These are phyloP conservation scores for Calonectria pauciramosa DNA, from an alignment of 2,329 filamentous ascomycete genomes.

Conservation along the genomic window DNA sequence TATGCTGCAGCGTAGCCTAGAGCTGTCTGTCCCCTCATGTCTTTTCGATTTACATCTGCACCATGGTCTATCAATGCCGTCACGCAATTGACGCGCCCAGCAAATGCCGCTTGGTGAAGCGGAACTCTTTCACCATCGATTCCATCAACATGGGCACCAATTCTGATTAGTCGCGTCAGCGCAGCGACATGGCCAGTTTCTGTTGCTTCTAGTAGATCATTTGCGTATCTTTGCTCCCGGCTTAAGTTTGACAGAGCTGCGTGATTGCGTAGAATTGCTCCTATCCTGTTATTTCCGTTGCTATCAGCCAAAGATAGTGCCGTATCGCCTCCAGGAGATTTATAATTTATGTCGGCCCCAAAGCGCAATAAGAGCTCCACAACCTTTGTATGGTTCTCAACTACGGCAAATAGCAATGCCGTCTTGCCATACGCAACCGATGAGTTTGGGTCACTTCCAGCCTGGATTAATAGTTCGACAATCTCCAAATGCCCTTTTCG, in stretches of 20 bases:
- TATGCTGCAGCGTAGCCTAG: neutral
- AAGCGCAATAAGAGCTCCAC: neutral
- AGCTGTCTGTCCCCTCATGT: neutral
- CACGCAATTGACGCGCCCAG: neutral
- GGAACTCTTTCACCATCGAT: neutral
- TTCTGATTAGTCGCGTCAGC: neutral
- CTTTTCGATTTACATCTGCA: neutral
- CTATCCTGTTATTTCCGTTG: neutral
- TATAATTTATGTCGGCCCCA: neutral
- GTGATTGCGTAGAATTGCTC: neutral
- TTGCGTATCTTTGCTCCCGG: neutral
- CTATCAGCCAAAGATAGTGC: neutral
- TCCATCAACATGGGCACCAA: neutral
- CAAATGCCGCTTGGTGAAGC: neutral
- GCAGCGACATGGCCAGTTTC: neutral
- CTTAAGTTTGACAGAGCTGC: neutral
- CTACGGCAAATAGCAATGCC: conserved; percentile 1
- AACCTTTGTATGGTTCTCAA: neutral
- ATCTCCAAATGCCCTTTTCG: neutral
- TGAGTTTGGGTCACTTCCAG: conserved; percentile 8
- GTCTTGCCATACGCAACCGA: conserved; percentile 5
- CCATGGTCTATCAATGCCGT: neutral
- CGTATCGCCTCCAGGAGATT: neutral
- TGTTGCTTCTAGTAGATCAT: neutral
- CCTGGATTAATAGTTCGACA: neutral